These are phyloP conservation scores for Cercophora samala DNA, from an alignment of 495 filamentous ascomycete genomes.

Conservation along the genomic window DNA sequence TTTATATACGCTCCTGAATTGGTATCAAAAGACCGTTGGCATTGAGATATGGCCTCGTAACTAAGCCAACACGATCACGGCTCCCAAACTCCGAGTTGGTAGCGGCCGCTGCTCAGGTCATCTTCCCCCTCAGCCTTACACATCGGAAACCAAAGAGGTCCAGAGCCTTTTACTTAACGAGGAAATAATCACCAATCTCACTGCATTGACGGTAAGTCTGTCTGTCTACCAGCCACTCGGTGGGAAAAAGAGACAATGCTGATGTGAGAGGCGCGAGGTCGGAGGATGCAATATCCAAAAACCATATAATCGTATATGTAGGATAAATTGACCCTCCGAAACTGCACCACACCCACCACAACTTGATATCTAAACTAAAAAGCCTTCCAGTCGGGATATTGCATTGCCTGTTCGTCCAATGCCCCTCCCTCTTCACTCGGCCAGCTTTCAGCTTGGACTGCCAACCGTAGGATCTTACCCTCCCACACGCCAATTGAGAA, in stretches of 20 bases:
- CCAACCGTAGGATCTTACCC: background rate
- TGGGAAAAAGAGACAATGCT: too few relatives aligned
- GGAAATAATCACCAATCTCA: background rate
- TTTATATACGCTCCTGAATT: background rate
- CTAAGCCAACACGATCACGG: background rate
- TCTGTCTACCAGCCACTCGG: too few relatives aligned
- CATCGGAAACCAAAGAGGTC: background rate
- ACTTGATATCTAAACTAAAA: too few relatives aligned
- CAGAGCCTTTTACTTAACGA: background rate
- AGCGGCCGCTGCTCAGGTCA: background rate
- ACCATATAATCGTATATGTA: too few relatives aligned
- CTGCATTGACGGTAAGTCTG: background rate
- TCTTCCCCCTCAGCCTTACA: background rate
- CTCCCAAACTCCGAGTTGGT: background rate
- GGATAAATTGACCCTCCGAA: too few relatives aligned
- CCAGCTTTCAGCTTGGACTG: background rate
- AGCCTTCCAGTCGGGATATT: too few relatives aligned
- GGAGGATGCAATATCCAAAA: too few relatives aligned
- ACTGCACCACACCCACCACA: too few relatives aligned
- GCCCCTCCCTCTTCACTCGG: too few relatives aligned
- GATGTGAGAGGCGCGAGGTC: too few relatives aligned
- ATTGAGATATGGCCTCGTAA: background rate
- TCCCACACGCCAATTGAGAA: background rate
- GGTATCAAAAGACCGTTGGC: background rate
- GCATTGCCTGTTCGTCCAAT: too few relatives aligned